phyloP scores from a whole-genome alignment of 1,284 basidiomycete genomes.

The Termitomyces sp. region DNA sequence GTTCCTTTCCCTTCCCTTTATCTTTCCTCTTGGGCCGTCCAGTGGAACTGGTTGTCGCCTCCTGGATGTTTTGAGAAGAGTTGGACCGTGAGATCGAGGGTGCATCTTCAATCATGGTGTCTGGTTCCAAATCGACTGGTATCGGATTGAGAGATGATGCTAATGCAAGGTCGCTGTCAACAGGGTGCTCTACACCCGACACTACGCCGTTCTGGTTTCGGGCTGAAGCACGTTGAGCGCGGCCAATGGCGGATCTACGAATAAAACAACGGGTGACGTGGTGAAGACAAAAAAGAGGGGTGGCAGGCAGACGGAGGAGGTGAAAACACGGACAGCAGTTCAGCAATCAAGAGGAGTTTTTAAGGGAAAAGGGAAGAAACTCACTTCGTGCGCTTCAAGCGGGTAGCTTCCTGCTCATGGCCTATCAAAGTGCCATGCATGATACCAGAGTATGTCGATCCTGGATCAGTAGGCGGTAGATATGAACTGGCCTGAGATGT shows the following conservation, averaged over 20 bases:
- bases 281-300: constrained; percentile 15
- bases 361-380: constrained; percentile 29
- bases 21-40: constrained; percentile 49
- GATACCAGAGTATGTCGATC: constrained; percentile 74
- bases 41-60: constrained; percentile 27
- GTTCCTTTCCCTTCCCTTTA: constrained; percentile 63
- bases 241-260: constrained; percentile 45
- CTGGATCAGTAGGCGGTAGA: constrained; percentile 74
- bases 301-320: not conserved
- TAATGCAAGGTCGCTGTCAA: constrained; percentile 31
- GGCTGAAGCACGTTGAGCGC: constrained; percentile 71
- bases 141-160: constrained; percentile 36
- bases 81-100: constrained; percentile 54
- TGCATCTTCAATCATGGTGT: constrained; percentile 42
- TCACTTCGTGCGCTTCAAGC: constrained; percentile 69
- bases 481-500: constrained; percentile 61
- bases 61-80: constrained; percentile 48
- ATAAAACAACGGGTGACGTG: constrained; percentile 21
- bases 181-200: constrained; percentile 35
- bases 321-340: constrained; percentile 7
- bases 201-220: constrained; percentile 52
- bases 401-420: constrained; percentile 56
- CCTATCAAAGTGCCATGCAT: constrained; percentile 57
- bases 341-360: constrained; percentile 14
- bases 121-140: constrained; percentile 45